A percentile compares a stretch with the other conserved stretches of the same genome.
Evolutionary conservation across 768 basidiomycete species (phyloP).

Genomic region (Boletus barrowsii): DNA sequence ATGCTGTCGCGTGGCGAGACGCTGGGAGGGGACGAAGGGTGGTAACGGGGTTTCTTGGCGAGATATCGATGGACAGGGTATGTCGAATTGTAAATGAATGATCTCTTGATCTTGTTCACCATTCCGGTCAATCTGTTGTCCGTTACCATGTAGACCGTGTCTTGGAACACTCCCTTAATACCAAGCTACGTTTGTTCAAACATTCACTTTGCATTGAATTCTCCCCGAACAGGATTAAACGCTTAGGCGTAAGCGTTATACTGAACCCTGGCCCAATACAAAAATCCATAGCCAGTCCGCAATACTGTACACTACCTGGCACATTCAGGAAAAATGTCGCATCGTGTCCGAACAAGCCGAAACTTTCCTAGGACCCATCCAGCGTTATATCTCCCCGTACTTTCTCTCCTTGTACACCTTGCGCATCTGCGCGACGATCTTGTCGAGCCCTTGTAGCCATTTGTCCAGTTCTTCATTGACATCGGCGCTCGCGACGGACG

Average conservation of each 20-base stretch:
- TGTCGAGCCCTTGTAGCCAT: slow-evolving; percentile 62
- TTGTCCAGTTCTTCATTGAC: slow-evolving; percentile 51
- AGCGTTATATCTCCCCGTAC: slow-evolving; percentile 40
- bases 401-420: slow-evolving; percentile 54
- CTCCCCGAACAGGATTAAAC: too few relatives aligned
- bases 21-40: neutral
- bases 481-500: slow-evolving; percentile 40
- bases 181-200: too few relatives aligned
- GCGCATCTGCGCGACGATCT: slow-evolving; percentile 48
- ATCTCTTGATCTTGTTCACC: too few relatives aligned
- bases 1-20: neutral
- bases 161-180: too few relatives aligned
- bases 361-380: too few relatives aligned
- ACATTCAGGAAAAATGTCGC: neutral
- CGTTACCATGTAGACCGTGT: too few relatives aligned
- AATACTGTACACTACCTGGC: neutral
- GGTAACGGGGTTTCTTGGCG: neutral
- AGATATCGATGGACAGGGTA: neutral
- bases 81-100: too few relatives aligned
- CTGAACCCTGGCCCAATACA: neutral
- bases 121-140: too few relatives aligned
- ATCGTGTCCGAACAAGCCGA: neutral
- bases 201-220: too few relatives aligned
- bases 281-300: too few relatives aligned
- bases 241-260: neutral